Evolutionary conservation across 1,284 basidiomycete genomes (phyloP).

Genomic region (Boletus sp.): DNA sequence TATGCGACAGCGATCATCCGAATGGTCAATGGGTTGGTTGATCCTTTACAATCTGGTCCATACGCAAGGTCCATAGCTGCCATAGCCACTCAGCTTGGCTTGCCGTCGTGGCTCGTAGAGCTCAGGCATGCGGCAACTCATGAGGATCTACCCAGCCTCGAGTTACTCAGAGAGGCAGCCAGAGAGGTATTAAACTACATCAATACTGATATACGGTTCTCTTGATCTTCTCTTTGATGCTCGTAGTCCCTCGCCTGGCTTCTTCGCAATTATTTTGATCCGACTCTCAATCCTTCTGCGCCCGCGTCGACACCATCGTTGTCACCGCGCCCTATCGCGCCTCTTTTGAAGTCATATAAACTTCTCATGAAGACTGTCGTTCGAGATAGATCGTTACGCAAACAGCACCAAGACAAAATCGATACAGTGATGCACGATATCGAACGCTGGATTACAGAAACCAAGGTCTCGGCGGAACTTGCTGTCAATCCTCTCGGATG

Average conservation of each 20-base stretch:
- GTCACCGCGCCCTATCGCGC: slow-evolving; percentile 51
- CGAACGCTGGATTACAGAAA: slow-evolving; percentile 74
- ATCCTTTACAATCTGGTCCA: slow-evolving; percentile 85
- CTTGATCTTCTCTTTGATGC: slow-evolving; percentile 11
- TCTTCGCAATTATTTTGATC: slow-evolving; percentile 76
- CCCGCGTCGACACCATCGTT: slow-evolving; percentile 29
- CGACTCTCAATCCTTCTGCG: slow-evolving; percentile 62
- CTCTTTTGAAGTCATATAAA: slow-evolving; percentile 71
- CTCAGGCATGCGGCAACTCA: slow-evolving; percentile 94
- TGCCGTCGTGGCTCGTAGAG: slow-evolving; percentile 92
- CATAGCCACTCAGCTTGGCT: slow-evolving; percentile 81
- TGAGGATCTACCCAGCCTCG: slow-evolving; percentile 89
- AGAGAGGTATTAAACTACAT: slow-evolving; percentile 50
- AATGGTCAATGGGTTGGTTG: slow-evolving; percentile 93
- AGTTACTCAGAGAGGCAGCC: slow-evolving; percentile 75
- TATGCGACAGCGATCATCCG: slow-evolving; percentile 81
- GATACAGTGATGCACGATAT: slow-evolving; percentile 51
- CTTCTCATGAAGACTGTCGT: slow-evolving; percentile 56
- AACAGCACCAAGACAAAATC: slow-evolving; percentile 51
- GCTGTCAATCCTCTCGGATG: slow-evolving; percentile 46
- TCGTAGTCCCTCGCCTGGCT: slow-evolving; percentile 75
- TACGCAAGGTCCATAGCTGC: slow-evolving; percentile 90
- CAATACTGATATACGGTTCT: background rate
- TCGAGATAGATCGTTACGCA: slow-evolving; percentile 60
- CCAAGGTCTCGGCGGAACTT: slow-evolving; percentile 58